Evolutionary conservation across 1,284 basidiomycete species (phyloP), one percentile per base, ranked within the genome.

Genomic region (Laetiporus sulphureus): DNA sequence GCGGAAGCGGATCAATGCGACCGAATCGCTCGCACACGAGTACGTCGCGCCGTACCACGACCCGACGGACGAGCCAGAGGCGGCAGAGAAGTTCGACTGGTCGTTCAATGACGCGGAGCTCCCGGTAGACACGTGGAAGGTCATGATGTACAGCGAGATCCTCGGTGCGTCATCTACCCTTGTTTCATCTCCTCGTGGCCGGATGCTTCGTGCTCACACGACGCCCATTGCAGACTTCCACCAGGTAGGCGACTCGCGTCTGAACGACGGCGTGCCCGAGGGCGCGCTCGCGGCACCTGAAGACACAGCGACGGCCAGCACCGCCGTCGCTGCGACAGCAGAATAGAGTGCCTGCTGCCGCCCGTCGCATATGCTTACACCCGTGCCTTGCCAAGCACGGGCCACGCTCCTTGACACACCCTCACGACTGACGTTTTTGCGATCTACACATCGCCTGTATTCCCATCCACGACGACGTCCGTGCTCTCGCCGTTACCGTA

Each of bases 91-190:
- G 58, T 99, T 99, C 58, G 95, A 99, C 65, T 99, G 95, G 95
- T 90, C 84, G 57, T 99, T 99, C 79, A 99, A 99, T 67, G 95
- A 99, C 55, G 96, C 96, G n/a, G 95, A 99, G 62, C 73, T 99
- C 34, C 96, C 96, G 0, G 91, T 99, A 20, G 95, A 99, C 62
- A 97, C 92, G 3, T 99, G 95, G 95, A 98, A 97, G 69, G 95
- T 98, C 57, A 93, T 94, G 91, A 93, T 94, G 91, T 94, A 94
- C 69, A 85, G 81, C 56, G 91, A 94, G 66, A 94, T 94, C 52
- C 71, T 94, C n/a, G 90, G 91, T 91, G 52, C 48, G 82, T 68
- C 12, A 5, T 38, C 12, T 47, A 5, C 16, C 34, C 8, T 36
- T 12, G n/a, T 5, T 4, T 30, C 6, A 11, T 15, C 23, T 42